Base-by-base conservation (phyloP, 768 basidiomycete genomes). In the Hysterangium stoloniferum region DNA sequence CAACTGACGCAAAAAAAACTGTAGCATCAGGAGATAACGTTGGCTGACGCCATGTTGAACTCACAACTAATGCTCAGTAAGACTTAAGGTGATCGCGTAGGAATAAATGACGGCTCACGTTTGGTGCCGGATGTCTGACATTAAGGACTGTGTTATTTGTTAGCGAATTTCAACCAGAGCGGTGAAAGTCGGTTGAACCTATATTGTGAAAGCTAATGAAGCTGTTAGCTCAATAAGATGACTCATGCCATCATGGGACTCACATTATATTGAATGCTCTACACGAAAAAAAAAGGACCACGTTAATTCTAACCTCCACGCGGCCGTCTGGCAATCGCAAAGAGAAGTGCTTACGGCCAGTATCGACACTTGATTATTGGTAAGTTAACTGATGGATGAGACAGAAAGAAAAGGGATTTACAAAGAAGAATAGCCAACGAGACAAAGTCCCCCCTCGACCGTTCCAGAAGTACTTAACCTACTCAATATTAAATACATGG, bases 381-480 rank as follows among this genome's bases (percentile, higher is more conserved):
- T 31, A n/a, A 5, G 44, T 27, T 9, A 31, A 32, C 12, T 20
- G 29, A 12, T 45, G 17, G 15, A 45, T 17, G 6, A 17, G 27
- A 20, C 20, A 22, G 22, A 41, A 9, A 45, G 29, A 20, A 33
- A 19, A 13, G 8, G 15, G 7, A 11, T 31, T 13, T 31, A 45
- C 44, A 19, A 45, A 31, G 19, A 31, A 45, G 28, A 24, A 45
- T 19, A 45, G 22, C 44, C 44, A 45, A 12, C 44, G 25, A 11
- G 44, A 29, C 28, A 45, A 17, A 2, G 28, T 20, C 13, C 44
- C 44, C 4, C 44, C 31, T 6, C 44, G 41, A 9, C 41, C 28
- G 22, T 45, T 31, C 44, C 44, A 45, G 19, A 45, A 45, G 29
- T 45, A 45, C 15, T 31, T 45, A 12, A 32, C 44, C 44, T 45